Percentiles rank a stretch among this genome's conserved stretches.
phyloP scores from a whole-genome alignment of 2,329 filamentous ascomycete species.

The Juglanconis oblonga region DNA sequence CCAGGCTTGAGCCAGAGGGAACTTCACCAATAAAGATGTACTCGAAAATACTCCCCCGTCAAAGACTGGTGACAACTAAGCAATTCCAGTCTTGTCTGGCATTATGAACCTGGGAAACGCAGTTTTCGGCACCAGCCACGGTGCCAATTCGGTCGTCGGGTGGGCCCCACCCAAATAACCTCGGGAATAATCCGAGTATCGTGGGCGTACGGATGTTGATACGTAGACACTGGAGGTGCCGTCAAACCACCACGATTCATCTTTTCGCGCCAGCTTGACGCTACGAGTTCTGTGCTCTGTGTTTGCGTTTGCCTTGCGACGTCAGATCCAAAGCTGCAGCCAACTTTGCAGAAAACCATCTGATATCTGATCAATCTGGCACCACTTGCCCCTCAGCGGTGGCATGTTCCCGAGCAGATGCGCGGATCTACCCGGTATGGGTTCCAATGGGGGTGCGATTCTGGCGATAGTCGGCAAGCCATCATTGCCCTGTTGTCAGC shows the following conservation, averaged over 20 bases:
- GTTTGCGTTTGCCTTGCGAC: too few relatives aligned
- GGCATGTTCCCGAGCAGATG: slow-evolving; percentile 10
- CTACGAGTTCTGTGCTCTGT: too few relatives aligned
- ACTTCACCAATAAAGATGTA: background rate
- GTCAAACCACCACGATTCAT: background rate
- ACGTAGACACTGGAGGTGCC: slow-evolving; percentile 2
- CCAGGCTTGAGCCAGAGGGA: background rate
- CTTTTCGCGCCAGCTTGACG: background rate
- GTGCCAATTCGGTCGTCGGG: background rate
- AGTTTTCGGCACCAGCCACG: background rate
- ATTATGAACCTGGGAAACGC: background rate
- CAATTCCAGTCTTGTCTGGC: background rate
- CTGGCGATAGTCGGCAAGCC: slow-evolving; percentile 5
- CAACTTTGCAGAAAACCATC: slow-evolving; percentile 4
- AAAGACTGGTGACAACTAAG: background rate
- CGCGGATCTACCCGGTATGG: slow-evolving; percentile 18
- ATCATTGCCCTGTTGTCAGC: background rate
- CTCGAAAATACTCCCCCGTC: background rate
- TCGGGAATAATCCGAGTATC: slow-evolving; percentile 13
- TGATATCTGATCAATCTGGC: slow-evolving; percentile 12
- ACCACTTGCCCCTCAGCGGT: slow-evolving; percentile 15
- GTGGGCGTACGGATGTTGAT: slow-evolving; percentile 1
- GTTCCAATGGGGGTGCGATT: background rate
- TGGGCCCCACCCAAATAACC: background rate
- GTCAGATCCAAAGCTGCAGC: background rate